These are phyloP conservation scores for Magnusiomyces magnusii DNA, from an alignment of 1,139 yeast genomes.

Conservation along the genomic window DNA sequence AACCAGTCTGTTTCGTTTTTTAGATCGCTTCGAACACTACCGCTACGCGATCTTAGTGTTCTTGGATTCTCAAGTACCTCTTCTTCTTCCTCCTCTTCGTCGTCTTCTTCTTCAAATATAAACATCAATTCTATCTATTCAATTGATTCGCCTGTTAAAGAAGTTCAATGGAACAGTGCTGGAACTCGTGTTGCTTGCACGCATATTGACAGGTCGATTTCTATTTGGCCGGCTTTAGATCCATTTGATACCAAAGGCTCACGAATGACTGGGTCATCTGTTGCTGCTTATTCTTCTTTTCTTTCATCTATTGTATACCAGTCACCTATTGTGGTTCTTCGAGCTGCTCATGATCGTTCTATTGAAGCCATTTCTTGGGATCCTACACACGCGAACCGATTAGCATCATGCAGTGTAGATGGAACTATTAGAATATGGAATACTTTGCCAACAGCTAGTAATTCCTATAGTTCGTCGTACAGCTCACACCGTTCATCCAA, in stretches of 20 bases:
- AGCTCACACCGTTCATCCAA: background rate
- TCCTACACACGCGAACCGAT: conserved; percentile 43
- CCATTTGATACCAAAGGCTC: conserved; percentile 21
- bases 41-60: background rate
- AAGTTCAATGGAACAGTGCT: conserved; percentile 24
- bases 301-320: background rate
- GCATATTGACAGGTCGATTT: conserved; percentile 24
- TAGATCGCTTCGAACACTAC: background rate
- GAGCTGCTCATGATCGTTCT: conserved; percentile 36
- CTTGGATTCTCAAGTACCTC: background rate
- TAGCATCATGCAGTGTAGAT: conserved; percentile 57
- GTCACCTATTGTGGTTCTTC: background rate
- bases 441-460: background rate
- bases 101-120: background rate
- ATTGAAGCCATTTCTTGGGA: conserved; percentile 55
- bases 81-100: background rate
- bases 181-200: conserved; percentile 27
- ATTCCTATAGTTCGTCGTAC: background rate
- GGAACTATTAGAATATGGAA: conserved; percentile 51
- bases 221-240: conserved; percentile 26
- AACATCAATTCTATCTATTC: background rate
- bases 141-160: conserved; percentile 2
- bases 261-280: conserved; percentile 8
- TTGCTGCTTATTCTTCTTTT: background rate
- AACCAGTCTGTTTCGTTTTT: background rate